Evolutionary conservation across 192 early-diverging fungal species (phyloP), one percentile per base, ranked within the genome.

Genomic region (Coemansia pectinata): DNA sequence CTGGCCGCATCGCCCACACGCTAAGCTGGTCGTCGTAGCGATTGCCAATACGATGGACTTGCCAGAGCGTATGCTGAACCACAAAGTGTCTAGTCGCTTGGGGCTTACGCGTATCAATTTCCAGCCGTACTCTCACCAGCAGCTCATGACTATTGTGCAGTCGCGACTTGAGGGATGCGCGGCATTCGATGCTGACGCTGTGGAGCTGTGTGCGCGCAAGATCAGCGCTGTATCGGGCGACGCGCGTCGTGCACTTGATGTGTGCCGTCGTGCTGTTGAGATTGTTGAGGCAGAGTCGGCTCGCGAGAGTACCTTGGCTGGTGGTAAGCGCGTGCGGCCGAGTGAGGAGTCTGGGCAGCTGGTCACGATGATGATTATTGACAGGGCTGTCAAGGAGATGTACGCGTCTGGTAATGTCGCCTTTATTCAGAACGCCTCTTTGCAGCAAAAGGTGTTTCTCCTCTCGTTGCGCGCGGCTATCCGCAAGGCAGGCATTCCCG

Each of bases 21-120:
- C 95, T 14, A 85, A 90, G 65, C 77, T 99, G 14, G 92, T 98
- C 67, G 92, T 99, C 3, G 83, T 99, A 47, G 96, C 96, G 0
- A 91, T 99, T 61, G 97, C 98, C 39, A 99, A 99, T 76, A 98
- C 96, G 0, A 99, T 99, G 95, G 96, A 98, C 70, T 77, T 99
- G 19, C 96, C 96, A 0, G 96, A 98, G 69, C 87, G 96, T 57
- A 88, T 96, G 85, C 85, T 96, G 23, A 85, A 87, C 6, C 94
- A 95, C 76, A 94, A 94, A 71, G 90, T 98, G 19, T 92, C 95
- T 2, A 95, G 93, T 81, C 87, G 96, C 6, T 67, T 99, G 44
- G 96, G 95, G 11, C 74, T 96, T 29, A 93, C 90, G 6, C 84
- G 96, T 50, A 94, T 98, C 65, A 94, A 94, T 60, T 99, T 99